These are phyloP conservation scores for Russula ochroleuca DNA, from an alignment of 768 basidiomycete species.

Conservation along the genomic window DNA sequence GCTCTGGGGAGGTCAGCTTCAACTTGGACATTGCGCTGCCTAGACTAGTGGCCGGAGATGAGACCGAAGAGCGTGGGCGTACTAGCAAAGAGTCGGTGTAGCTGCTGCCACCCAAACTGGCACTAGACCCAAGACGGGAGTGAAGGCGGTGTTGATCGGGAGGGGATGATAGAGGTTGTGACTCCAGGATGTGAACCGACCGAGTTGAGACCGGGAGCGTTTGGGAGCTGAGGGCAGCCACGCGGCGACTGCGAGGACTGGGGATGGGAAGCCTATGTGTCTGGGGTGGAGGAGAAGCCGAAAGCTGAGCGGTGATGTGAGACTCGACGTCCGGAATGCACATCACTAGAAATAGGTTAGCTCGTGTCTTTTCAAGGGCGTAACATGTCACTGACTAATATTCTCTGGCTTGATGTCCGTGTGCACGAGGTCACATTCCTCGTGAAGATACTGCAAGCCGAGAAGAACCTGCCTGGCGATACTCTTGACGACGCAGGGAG, in stretches of 20 bases:
- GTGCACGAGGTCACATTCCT: slow-evolving; percentile 88
- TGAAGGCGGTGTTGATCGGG: slow-evolving; percentile 21
- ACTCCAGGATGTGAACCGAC: slow-evolving; percentile 78
- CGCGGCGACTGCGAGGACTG: slow-evolving; percentile 53
- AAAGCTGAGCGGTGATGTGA: slow-evolving; percentile 67
- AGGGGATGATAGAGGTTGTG: slow-evolving; percentile 68
- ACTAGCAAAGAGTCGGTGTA: slow-evolving; percentile 22
- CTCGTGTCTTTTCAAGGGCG: not conserved
- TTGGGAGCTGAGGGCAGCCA: slow-evolving; percentile 56
- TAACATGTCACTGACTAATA: slow-evolving; percentile 59
- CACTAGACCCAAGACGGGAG: slow-evolving; percentile 29
- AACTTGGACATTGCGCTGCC: slow-evolving; percentile 32
- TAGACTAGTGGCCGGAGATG: slow-evolving; percentile 33
- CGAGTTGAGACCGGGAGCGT: slow-evolving; percentile 46
- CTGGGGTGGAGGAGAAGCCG: slow-evolving; percentile 62
- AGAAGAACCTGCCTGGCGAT: slow-evolving; percentile 84
- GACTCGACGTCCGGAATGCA: slow-evolving; percentile 76
- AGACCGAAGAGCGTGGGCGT: slow-evolving; percentile 26
- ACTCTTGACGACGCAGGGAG: slow-evolving; percentile 74
- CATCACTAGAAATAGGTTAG: slow-evolving; percentile 50
- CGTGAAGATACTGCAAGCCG: slow-evolving; percentile 87
- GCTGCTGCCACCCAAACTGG: slow-evolving; percentile 34
- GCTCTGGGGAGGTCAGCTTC: slow-evolving; percentile 24
- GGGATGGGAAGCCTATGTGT: slow-evolving; percentile 80
- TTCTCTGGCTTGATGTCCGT: slow-evolving; percentile 96